Percentiles rank a stretch among this genome's conserved stretches.
These are phyloP conservation scores for Pichia cephalocereana DNA, from an alignment of 805 yeast genomes.

Conservation along the genomic window DNA sequence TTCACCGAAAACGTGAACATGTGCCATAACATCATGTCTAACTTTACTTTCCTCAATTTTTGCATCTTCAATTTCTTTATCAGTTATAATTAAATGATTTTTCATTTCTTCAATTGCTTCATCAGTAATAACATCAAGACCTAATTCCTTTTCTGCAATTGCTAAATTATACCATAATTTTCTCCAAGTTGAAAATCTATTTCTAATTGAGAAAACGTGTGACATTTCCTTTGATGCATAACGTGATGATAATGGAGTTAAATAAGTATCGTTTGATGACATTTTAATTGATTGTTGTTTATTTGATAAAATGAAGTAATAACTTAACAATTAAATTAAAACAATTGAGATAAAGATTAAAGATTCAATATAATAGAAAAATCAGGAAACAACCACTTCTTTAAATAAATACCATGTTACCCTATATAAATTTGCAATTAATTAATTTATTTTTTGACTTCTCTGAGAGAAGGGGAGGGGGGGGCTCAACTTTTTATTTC, in stretches of 20 bases:
- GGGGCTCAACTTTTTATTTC: no score
- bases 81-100: conserved; percentile 71
- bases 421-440: no score
- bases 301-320: neutral
- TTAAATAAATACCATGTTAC: no score
- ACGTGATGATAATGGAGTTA: conserved; percentile 92
- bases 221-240: conserved; percentile 99
- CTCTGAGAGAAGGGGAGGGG: no score
- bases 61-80: conserved; percentile 86
- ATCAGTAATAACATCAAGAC: conserved; percentile 74
- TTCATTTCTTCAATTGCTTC: conserved; percentile 87
- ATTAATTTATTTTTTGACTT: no score
- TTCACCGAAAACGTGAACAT: conserved; percentile 90
- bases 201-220: conserved; percentile 79
- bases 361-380: no score
- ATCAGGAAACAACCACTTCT: no score
- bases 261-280: conserved; percentile 54
- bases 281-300: neutral
- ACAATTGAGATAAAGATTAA: neutral
- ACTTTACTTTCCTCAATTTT: conserved; percentile 93
- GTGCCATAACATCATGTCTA: conserved; percentile 99
- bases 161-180: conserved; percentile 93
- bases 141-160: conserved; percentile 88
- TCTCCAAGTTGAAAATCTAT: conserved; percentile 97
- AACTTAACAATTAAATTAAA: neutral